A percentile compares a stretch with the other conserved stretches of the same genome.
Evolutionary conservation across 2,329 filamentous ascomycete genomes (phyloP).

Genomic region (Chaetomium sp.): DNA sequence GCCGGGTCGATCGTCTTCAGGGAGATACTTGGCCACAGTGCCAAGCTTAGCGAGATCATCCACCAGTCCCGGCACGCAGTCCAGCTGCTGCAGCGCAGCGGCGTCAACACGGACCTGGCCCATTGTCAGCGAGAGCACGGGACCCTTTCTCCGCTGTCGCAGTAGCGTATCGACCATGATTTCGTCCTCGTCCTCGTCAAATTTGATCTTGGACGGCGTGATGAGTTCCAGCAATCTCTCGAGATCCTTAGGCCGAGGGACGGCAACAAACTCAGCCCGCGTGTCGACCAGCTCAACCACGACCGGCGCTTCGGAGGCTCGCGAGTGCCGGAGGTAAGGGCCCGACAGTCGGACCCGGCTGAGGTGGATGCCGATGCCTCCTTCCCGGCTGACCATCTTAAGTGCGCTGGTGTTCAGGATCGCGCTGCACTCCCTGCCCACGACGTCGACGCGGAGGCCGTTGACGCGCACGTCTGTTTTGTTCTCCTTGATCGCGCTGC

Average conservation of each 20-base stretch:
- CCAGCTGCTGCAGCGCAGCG: slow-evolving; percentile 57
- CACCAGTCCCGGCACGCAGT: slow-evolving; percentile 62
- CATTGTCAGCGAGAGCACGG: slow-evolving; percentile 66
- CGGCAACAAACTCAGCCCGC: slow-evolving; percentile 63
- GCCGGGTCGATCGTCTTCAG: slow-evolving; percentile 90
- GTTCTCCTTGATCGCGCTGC: slow-evolving; percentile 41
- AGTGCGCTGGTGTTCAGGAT: slow-evolving; percentile 71
- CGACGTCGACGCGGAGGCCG: slow-evolving; percentile 68
- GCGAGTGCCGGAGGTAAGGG: slow-evolving; percentile 52
- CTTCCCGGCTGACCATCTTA: slow-evolving; percentile 69
- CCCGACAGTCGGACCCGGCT: slow-evolving; percentile 70
- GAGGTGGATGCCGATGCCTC: slow-evolving; percentile 65
- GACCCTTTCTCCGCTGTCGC: slow-evolving; percentile 77
- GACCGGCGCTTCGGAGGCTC: slow-evolving; percentile 51
- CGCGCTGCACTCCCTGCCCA: slow-evolving; percentile 70
- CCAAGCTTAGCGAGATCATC: slow-evolving; percentile 77
- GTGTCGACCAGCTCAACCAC: slow-evolving; percentile 58
- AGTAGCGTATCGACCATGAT: slow-evolving; percentile 91
- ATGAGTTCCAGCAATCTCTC: slow-evolving; percentile 78
- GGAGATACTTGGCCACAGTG: slow-evolving; percentile 86
- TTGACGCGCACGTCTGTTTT: slow-evolving; percentile 75
- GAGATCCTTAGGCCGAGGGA: slow-evolving; percentile 73
- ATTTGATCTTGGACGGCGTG: slow-evolving; percentile 85
- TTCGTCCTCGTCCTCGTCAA: slow-evolving; percentile 78
- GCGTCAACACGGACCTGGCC: slow-evolving; percentile 58